These are phyloP conservation scores for Cornus suecica DNA, from an alignment of 148 eudicot species.

Conservation along the genomic window DNA sequence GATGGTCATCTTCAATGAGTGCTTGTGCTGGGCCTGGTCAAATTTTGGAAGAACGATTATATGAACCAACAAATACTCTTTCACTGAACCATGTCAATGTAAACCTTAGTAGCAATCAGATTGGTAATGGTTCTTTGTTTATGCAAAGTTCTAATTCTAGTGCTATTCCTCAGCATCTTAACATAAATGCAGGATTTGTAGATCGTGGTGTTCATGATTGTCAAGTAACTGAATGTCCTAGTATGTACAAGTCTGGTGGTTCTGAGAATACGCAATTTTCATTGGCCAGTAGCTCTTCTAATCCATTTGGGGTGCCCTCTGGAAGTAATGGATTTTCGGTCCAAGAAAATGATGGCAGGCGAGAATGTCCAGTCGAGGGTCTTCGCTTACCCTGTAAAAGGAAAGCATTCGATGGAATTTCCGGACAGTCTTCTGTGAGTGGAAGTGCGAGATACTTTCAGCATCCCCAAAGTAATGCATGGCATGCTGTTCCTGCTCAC, in stretches of 20 bases:
- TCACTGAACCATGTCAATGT: slow-evolving; percentile 37
- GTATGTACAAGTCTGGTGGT: slow-evolving; percentile 26
- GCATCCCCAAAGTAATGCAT: slow-evolving; percentile 33
- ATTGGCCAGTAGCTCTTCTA: slow-evolving; percentile 39
- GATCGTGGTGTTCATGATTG: slow-evolving; percentile 33
- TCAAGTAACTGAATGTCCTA: slow-evolving; percentile 33
- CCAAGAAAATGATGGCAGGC: slow-evolving; percentile 57
- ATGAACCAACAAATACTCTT: slow-evolving; percentile 32
- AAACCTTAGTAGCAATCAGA: slow-evolving; percentile 30
- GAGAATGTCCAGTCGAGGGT: slow-evolving; percentile 51
- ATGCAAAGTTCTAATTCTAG: slow-evolving; percentile 27
- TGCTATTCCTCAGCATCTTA: slow-evolving; percentile 35
- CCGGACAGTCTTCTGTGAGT: slow-evolving; percentile 70
- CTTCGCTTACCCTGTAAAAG: slow-evolving; percentile 73
- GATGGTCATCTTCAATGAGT: slow-evolving; percentile 15
- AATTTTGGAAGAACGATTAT: slow-evolving; percentile 29
- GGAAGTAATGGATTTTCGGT: slow-evolving; percentile 43
- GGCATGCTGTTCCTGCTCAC: slow-evolving; percentile 49
- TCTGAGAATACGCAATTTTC: slow-evolving; percentile 18
- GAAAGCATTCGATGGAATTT: slow-evolving; percentile 63
- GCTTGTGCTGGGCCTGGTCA: slow-evolving; percentile 22
- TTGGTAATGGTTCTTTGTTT: slow-evolving; percentile 26
- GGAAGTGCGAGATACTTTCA: slow-evolving; percentile 49
- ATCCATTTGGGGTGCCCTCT: slow-evolving; percentile 47
- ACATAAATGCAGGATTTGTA: slow-evolving; percentile 36